Evolutionary conservation across 78 protist species (phyloP).

Genomic region (Dictyostelium firmibasis): DNA sequence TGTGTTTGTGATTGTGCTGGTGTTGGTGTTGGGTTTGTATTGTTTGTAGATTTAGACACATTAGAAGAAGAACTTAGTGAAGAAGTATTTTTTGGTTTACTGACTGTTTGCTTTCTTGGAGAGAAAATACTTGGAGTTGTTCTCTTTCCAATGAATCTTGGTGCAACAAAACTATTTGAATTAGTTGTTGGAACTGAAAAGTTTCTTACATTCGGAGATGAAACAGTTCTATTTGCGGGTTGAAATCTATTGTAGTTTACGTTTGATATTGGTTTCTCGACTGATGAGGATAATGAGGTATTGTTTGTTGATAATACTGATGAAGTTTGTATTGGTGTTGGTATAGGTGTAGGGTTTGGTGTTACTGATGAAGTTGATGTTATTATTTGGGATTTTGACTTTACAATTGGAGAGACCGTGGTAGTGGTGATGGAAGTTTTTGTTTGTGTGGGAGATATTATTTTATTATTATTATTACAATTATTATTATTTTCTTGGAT

Average conservation of each 20-base stretch:
- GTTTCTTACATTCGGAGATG: not conserved
- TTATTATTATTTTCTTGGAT: not conserved
- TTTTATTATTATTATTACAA: not conserved
- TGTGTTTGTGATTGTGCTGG: not conserved
- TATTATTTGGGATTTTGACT: not conserved
- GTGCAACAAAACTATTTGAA: not conserved
- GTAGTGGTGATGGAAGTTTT: not conserved
- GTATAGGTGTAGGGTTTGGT: not conserved
- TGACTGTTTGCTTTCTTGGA: not conserved
- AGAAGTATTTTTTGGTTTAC: not conserved
- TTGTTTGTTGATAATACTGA: not conserved
- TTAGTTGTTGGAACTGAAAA: not conserved
- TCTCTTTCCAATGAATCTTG: not conserved
- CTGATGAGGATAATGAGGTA: not conserved
- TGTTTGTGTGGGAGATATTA: no score
- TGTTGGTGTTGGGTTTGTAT: not conserved
- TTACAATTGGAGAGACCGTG: not conserved
- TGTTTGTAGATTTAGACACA: not conserved
- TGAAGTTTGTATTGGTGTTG: not conserved
- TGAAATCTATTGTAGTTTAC: slow-evolving; percentile 12
- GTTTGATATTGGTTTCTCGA: not conserved
- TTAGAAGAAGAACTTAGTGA: not conserved
- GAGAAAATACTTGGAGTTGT: not conserved
- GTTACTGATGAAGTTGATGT: not conserved
- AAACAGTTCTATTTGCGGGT: slow-evolving; percentile 4